Conservation (phyloP, 2,329 filamentous ascomycete genomes). For the Penicillium sp. region DNA sequence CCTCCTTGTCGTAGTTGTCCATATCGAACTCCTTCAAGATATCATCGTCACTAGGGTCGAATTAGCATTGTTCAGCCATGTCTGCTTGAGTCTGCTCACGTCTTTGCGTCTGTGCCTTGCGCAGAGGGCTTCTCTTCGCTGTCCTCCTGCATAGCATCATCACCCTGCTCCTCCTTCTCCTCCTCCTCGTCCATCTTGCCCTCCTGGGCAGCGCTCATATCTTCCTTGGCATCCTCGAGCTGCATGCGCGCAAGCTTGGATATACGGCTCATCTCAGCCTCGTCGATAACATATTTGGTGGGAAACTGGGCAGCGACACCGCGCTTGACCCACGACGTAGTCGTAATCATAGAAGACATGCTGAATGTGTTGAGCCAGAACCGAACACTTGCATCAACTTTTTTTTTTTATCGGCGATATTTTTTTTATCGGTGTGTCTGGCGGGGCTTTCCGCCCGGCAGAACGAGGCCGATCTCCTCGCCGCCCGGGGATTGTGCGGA, state of each 20-base stretch:
- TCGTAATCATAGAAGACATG: slow-evolving; percentile 70
- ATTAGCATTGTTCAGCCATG: slow-evolving; percentile 10
- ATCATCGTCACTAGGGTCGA: slow-evolving; percentile 63
- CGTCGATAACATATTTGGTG: slow-evolving; percentile 73
- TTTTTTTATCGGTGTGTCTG: slow-evolving; percentile 28
- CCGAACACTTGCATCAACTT: slow-evolving; percentile 20
- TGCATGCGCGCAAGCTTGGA: slow-evolving; percentile 74
- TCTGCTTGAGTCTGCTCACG: slow-evolving; percentile 17
- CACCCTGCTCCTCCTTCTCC: slow-evolving; percentile 39
- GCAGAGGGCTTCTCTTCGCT: slow-evolving; percentile 24
- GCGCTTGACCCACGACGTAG: slow-evolving; percentile 73
- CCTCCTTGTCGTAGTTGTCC: slow-evolving; percentile 90
- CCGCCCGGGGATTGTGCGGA: slow-evolving; percentile 27
- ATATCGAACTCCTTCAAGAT: slow-evolving; percentile 96
- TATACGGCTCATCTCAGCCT: slow-evolving; percentile 74
- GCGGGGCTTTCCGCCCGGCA: slow-evolving; percentile 35
- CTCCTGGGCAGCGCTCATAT: slow-evolving; percentile 71
- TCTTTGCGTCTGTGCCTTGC: slow-evolving; percentile 20
- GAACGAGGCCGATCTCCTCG: slow-evolving; percentile 27
- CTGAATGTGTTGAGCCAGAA: slow-evolving; percentile 19
- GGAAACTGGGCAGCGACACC: slow-evolving; percentile 77
- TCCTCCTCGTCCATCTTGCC: slow-evolving; percentile 38
- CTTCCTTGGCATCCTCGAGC: slow-evolving; percentile 88
- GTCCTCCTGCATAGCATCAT: slow-evolving; percentile 27
- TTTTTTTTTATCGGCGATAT: slow-evolving; percentile 31